Percentiles rank a stretch among this genome's conserved stretches.
Conservation (phyloP, 2,329 filamentous ascomycete species). For the Arachnopeziza araneosa region DNA sequence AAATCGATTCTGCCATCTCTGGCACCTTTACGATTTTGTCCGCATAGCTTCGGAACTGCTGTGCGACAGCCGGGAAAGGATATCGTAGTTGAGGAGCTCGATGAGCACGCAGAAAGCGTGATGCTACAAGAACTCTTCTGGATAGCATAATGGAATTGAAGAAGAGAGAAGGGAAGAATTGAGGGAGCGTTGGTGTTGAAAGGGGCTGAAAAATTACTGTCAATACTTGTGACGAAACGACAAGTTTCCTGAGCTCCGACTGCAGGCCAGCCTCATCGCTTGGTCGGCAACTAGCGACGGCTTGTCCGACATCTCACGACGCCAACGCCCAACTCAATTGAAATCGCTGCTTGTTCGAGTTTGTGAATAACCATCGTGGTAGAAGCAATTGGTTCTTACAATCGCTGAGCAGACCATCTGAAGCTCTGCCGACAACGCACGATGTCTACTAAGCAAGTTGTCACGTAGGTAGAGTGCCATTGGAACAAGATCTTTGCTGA, state of each 20-base stretch:
- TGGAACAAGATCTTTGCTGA: background rate
- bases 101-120: conserved; percentile 28
- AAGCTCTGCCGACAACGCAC: background rate
- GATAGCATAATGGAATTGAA: conserved; percentile 28
- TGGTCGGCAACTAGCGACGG: background rate
- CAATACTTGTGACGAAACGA: conserved; percentile 4
- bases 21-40: conserved; percentile 89
- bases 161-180: conserved; percentile 1
- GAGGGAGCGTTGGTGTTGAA: background rate
- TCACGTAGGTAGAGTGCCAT: conserved; percentile 23
- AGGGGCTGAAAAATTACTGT: conserved; percentile 3
- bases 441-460: conserved; percentile 33
- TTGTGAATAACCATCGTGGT: background rate
- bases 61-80: conserved; percentile 40
- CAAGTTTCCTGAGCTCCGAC: conserved; percentile 12
- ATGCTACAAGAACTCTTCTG: conserved; percentile 28
- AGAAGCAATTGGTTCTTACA: background rate
- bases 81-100: conserved; percentile 30
- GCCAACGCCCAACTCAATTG: conserved; percentile 3
- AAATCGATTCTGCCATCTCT: conserved; percentile 98
- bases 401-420: background rate
- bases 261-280: conserved; percentile 9
- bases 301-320: conserved; percentile 13
- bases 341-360: background rate
- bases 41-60: conserved; percentile 60